Evolutionary conservation across 78 protist genomes (phyloP), one percentile per base, ranked within the genome.

Genomic region (Goniomonas avonlea): DNA sequence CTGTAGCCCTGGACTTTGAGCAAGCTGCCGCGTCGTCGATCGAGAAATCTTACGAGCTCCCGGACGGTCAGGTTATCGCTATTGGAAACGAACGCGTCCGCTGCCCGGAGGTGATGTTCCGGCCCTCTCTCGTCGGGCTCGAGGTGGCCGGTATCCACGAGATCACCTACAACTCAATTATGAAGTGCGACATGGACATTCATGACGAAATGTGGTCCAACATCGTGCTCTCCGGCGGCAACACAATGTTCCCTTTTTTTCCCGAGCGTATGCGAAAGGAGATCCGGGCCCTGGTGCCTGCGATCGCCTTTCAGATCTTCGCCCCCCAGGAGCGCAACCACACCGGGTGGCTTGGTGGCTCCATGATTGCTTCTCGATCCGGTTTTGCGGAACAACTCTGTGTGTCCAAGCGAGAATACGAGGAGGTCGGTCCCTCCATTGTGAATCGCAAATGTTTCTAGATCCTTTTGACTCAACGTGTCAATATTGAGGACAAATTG

Each of bases 191-290:
- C 65, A 18, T 23, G 5, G 65, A 58, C 65, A 3, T 58, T 35
- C 9, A 9, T 35, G n/a, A 8, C 27, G 17, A 78, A 43, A 86
- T 98, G 73, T 97, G 94, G 93, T 78, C 91, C 76, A 92, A 93
- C 91, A 96, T 98, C 43, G 99, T 95, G 31, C 88, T 93, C 34
- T 88, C 92, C 0, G 96, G 95, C 40, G 96, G 96, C 48, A 65
- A 90, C 37, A 87, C 96, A 60, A 93, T 96, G 97, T 96, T 87
- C 81, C 95, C 98, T 56, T 90, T 99, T 61, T 86, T 82, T 81
- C 98, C 92, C 37, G 76, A 85, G 60, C 88, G 92, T 23, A 84
- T 90, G 45, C 96, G 91, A 85, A 81, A 87, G 35, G 99, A 97
- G 68, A 84, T 98, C 53, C 84, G 87, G 77, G 58, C 58, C 3